phyloP scores from a whole-genome alignment of 306 rosid genomes.

The Prunus mongolica region DNA sequence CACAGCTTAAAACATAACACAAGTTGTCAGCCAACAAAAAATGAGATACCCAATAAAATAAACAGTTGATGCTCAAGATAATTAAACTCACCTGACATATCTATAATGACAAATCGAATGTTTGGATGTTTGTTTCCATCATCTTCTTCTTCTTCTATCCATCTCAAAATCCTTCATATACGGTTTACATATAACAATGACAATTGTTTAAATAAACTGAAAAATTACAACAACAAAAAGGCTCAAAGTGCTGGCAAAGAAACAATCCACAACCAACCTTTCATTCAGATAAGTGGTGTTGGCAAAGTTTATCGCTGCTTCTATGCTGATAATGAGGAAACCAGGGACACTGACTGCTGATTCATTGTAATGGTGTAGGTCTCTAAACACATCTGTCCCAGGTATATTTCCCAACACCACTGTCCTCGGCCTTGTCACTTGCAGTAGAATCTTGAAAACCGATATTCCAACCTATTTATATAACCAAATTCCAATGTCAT shows the following conservation, averaged over 20 bases:
- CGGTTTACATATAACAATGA: background rate
- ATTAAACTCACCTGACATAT: constrained; percentile 64
- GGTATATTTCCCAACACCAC: constrained; percentile 79
- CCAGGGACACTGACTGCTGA: constrained; percentile 58
- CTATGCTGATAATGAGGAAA: constrained; percentile 79
- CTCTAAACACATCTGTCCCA: constrained; percentile 69
- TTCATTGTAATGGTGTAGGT: constrained; percentile 77
- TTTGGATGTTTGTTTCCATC: constrained; percentile 31
- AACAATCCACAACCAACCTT: constrained; percentile 37
- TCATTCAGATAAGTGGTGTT: constrained; percentile 84
- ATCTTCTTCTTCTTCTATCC: constrained; percentile 84
- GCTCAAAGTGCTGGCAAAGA: too few relatives aligned
- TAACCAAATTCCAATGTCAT: background rate
- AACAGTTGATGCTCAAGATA: background rate
- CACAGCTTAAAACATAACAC: constrained; percentile 57
- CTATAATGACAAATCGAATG: constrained; percentile 57
- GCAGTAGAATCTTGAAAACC: constrained; percentile 68
- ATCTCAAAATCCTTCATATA: constrained; percentile 60
- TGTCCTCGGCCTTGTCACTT: constrained; percentile 85
- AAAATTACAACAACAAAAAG: too few relatives aligned
- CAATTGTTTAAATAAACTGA: background rate
- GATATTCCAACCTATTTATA: constrained; percentile 74
- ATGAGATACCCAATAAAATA: background rate
- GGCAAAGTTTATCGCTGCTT: constrained; percentile 92
- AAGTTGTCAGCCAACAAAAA: background rate